Conservation (phyloP, 2,329 filamentous ascomycete genomes). For the Pyricularia sp. region DNA sequence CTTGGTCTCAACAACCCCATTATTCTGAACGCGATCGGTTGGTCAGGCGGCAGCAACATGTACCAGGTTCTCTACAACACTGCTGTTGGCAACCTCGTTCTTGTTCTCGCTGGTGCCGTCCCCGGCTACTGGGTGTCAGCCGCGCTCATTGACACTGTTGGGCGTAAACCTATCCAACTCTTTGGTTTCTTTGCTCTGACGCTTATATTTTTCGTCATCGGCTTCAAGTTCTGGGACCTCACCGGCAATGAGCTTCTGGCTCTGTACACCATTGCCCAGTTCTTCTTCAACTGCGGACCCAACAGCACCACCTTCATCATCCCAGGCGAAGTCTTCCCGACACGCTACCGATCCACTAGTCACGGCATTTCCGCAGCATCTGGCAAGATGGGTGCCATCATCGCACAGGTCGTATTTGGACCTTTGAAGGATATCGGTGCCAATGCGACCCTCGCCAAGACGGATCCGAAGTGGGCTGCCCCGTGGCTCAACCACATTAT, state of each 20-base stretch:
- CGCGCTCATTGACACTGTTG: slow-evolving; percentile 53
- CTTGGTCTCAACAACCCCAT: slow-evolving; percentile 65
- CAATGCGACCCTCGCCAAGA: slow-evolving; percentile 15
- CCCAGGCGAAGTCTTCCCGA: slow-evolving; percentile 43
- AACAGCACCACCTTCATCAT: slow-evolving; percentile 46
- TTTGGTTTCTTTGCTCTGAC: slow-evolving; percentile 49
- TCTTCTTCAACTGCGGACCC: slow-evolving; percentile 47
- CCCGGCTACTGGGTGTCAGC: slow-evolving; percentile 76
- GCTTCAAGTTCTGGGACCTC: slow-evolving; percentile 45
- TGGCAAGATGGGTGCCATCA: slow-evolving; percentile 43
- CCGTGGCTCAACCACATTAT: slow-evolving; percentile 71
- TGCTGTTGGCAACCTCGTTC: slow-evolving; percentile 65
- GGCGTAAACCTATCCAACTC: slow-evolving; percentile 66
- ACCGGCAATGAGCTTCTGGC: slow-evolving; percentile 38
- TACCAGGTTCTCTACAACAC: slow-evolving; percentile 63
- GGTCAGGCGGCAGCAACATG: slow-evolving; percentile 37
- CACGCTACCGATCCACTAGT: slow-evolving; percentile 41
- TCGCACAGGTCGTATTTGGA: slow-evolving; percentile 43
- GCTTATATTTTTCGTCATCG: slow-evolving; percentile 48
- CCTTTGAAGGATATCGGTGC: slow-evolving; percentile 35
- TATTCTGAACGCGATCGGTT: slow-evolving; percentile 61
- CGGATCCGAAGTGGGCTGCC: slow-evolving; percentile 16
- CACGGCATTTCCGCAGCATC: slow-evolving; percentile 43
- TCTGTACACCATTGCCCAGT: slow-evolving; percentile 42
- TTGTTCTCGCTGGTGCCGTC: slow-evolving; percentile 66